Conservation (phyloP, 768 basidiomycete species). For the Tylopilus sp. region DNA sequence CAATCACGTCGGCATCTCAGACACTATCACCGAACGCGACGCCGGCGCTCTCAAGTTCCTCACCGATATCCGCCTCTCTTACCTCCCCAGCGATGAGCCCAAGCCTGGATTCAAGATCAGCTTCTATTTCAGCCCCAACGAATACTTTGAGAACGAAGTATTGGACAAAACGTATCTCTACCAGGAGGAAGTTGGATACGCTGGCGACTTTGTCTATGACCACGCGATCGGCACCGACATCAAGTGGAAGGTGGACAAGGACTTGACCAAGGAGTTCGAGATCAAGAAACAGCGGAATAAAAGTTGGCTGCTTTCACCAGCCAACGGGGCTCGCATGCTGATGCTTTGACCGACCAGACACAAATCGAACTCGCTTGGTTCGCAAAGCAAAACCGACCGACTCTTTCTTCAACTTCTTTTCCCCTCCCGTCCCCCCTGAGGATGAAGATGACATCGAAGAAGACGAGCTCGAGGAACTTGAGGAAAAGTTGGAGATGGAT, state of each 20-base stretch:
- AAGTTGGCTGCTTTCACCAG: constrained; percentile 47
- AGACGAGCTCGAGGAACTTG: constrained; percentile 85
- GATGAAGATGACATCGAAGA: constrained; percentile 75
- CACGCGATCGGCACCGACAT: constrained; percentile 88
- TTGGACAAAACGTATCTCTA: constrained; percentile 95
- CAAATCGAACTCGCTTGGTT: constrained; percentile 77
- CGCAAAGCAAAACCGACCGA: constrained; percentile 87
- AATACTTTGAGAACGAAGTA: constrained; percentile 80
- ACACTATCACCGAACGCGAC: constrained; percentile 92
- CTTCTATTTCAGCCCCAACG: constrained; percentile 80
- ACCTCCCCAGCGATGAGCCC: constrained; percentile 58
- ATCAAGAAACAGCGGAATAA: constrained; percentile 99
- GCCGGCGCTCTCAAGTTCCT: constrained; percentile 81
- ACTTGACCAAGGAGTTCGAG: constrained; percentile 95
- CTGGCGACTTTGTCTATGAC: constrained; percentile 96
- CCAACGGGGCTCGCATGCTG: neutral
- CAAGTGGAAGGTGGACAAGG: constrained; percentile 98
- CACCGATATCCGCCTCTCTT: constrained; percentile 74
- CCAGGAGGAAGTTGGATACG: constrained; percentile 88
- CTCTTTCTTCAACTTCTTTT: constrained; percentile 99
- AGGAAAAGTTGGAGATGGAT: constrained; percentile 92
- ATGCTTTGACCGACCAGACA: constrained; percentile 44
- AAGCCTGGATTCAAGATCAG: constrained; percentile 90
- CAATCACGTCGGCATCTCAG: constrained; percentile 83
- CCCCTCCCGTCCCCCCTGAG: constrained; percentile 69